A percentile compares a stretch with the other conserved stretches of the same genome.
These are phyloP conservation scores for Dissophora ornata DNA, from an alignment of 192 early-diverging fungal species.

Conservation along the genomic window DNA sequence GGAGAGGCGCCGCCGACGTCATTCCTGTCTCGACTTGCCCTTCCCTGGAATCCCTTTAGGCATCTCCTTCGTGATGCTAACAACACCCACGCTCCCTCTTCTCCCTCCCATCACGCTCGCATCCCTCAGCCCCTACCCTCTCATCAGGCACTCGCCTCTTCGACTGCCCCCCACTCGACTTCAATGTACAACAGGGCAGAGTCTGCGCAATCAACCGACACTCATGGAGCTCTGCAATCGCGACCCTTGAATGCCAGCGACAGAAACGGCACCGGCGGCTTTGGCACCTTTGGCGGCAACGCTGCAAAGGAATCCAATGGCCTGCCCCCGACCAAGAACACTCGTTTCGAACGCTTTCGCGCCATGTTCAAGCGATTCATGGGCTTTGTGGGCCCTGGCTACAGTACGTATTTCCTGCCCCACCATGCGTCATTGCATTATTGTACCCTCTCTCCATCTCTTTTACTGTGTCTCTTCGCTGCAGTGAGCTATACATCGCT, in stretches of 20 bases:
- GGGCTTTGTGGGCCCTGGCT: constrained; percentile 59
- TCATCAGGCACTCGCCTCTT: background rate
- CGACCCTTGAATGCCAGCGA: constrained; percentile 10
- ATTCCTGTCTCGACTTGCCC: constrained; percentile 20
- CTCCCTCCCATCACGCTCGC: no score
- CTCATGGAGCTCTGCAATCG: constrained; percentile 6
- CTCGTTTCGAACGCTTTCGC: constrained; percentile 15
- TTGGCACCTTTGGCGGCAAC: constrained; percentile 14
- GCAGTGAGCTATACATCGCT: no score
- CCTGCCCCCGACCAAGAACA: constrained; percentile 3
- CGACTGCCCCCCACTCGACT: background rate
- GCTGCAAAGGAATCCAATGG: constrained; percentile 7
- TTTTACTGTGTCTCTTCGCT: background rate
- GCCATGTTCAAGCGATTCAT: constrained; percentile 47
- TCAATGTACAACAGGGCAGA: background rate
- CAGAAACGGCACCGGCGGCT: constrained; percentile 5
- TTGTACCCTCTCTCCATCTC: background rate
- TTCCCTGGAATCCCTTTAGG: constrained; percentile 1
- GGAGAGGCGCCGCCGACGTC: background rate
- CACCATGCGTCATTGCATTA: no score
- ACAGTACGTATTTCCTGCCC: constrained; percentile 50
- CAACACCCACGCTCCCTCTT: no score
- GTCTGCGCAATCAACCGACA: constrained; percentile 4
- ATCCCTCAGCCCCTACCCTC: background rate
- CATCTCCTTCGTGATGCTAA: no score